Percentiles rank a stretch among this genome's conserved stretches.
These are phyloP conservation scores for Polychytrium aggregatum DNA, from an alignment of 192 early-diverging fungal genomes.

Conservation along the genomic window DNA sequence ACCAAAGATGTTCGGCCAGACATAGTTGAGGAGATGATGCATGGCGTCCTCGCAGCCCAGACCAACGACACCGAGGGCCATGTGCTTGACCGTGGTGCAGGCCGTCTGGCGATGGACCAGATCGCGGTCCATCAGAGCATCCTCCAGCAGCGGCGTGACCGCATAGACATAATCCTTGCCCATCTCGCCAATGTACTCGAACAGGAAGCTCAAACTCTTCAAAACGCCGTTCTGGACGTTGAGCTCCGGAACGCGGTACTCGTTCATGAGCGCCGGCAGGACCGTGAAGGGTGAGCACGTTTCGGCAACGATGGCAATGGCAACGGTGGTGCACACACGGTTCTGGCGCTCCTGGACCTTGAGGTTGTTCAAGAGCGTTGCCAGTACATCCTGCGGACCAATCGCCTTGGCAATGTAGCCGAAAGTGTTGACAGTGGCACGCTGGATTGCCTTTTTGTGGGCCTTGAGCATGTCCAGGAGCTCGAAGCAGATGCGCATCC, in stretches of 20 bases:
- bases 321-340: constrained; percentile 97
- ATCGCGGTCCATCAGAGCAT: constrained; percentile 95
- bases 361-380: constrained; percentile 95
- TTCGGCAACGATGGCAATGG: constrained; percentile 96
- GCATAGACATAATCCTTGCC: constrained; percentile 98
- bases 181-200: constrained; percentile 99
- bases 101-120: constrained; percentile 97
- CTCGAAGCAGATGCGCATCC: constrained; percentile 99
- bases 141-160: constrained; percentile 87
- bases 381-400: constrained; percentile 96
- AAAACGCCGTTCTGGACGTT: constrained; percentile 99
- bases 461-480: constrained; percentile 94
- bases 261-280: constrained; percentile 96
- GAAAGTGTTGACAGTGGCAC: constrained; percentile 96
- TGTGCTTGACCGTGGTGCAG: constrained; percentile 88
- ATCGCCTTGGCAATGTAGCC: constrained; percentile 99
- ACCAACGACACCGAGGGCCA: constrained; percentile 88
- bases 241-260: constrained; percentile 97
- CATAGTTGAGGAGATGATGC: constrained; percentile 85
- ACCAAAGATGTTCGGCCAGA: constrained; percentile 99
- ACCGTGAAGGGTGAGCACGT: constrained; percentile 97
- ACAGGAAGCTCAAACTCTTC: constrained; percentile 89
- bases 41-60: constrained; percentile 87
- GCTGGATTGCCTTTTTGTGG: constrained; percentile 87
- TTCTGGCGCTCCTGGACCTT: constrained; percentile 99